Conservation (phyloP, 495 filamentous ascomycete species). For the Hypoxylon perforatum region DNA sequence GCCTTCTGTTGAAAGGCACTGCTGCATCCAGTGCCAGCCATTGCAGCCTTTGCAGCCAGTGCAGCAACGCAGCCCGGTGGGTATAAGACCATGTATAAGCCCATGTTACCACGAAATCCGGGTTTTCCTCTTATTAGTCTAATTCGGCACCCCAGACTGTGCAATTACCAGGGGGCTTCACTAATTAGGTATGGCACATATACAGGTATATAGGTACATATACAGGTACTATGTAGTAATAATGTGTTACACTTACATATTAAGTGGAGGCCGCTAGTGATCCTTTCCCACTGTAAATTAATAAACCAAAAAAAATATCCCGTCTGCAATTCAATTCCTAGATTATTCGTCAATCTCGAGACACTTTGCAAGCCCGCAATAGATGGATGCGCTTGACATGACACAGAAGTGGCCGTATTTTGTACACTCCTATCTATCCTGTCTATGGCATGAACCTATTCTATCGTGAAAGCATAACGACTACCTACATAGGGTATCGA, state of each 20-base stretch:
- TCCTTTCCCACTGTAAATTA: constrained; percentile 21
- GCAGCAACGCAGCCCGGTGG: constrained; percentile 44
- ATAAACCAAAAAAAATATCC: constrained; percentile 13
- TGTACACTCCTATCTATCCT: too few relatives aligned
- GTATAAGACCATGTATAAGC: constrained; percentile 9
- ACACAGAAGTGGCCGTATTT: too few relatives aligned
- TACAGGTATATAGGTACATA: neutral
- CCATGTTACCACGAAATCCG: constrained; percentile 41
- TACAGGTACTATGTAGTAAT: neutral
- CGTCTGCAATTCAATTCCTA: constrained; percentile 1
- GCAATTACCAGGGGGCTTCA: constrained; percentile 26
- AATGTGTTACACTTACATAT: neutral
- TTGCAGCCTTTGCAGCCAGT: too few relatives aligned
- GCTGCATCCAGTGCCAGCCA: too few relatives aligned
- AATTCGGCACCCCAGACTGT: constrained; percentile 39
- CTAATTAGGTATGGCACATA: constrained; percentile 6
- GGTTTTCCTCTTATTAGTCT: constrained; percentile 43
- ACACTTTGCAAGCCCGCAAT: too few relatives aligned
- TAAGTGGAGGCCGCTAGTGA: constrained; percentile 5
- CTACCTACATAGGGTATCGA: constrained; percentile 1
- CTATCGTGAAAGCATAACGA: too few relatives aligned
- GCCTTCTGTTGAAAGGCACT: constrained; percentile 31
- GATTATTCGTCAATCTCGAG: neutral
- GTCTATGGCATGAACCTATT: too few relatives aligned
- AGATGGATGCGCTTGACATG: too few relatives aligned